Evolutionary conservation across 768 basidiomycete genomes (phyloP).

Genomic region (Suillus spraguei): DNA sequence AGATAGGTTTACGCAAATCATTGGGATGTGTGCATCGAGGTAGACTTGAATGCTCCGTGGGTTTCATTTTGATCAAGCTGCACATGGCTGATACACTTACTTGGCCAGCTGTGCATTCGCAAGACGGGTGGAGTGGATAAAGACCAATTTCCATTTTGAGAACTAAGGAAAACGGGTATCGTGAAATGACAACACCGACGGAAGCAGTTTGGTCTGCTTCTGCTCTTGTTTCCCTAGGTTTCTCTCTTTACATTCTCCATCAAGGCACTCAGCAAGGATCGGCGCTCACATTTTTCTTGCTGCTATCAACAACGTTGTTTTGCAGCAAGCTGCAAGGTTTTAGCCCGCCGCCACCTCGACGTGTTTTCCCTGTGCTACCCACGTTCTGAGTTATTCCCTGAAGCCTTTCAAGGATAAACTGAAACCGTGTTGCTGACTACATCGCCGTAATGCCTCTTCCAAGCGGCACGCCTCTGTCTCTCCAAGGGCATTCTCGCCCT

Average conservation of each 20-base stretch:
- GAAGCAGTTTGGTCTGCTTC: slow-evolving; percentile 9
- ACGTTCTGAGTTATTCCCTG: slow-evolving; percentile 1
- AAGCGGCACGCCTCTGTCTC: slow-evolving; percentile 49
- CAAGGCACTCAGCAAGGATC: slow-evolving; percentile 3
- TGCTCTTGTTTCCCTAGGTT: slow-evolving; percentile 11
- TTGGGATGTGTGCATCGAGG: not conserved
- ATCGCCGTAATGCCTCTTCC: slow-evolving; percentile 66
- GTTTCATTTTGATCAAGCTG: not conserved
- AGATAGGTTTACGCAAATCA: not conserved
- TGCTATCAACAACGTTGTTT: slow-evolving; percentile 4
- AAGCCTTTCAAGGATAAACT: slow-evolving; percentile 3
- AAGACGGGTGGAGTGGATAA: not conserved
- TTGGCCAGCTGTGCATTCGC: too few relatives aligned
- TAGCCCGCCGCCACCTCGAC: slow-evolving; percentile 5
- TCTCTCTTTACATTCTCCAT: slow-evolving; percentile 9
- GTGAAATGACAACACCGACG: slow-evolving; percentile 7
- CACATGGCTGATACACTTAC: not conserved
- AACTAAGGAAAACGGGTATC: slow-evolving; percentile 7
- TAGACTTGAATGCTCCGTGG: not conserved
- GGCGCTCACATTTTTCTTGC: not conserved
- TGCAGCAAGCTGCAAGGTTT: slow-evolving; percentile 7
- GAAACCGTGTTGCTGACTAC: not conserved
- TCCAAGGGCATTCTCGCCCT: slow-evolving; percentile 58
- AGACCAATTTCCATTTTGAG: slow-evolving; percentile 11
- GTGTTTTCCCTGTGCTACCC: slow-evolving; percentile 9